These are phyloP conservation scores for Phycomyces nitens DNA, from an alignment of 192 early-diverging fungal species.

Conservation along the genomic window DNA sequence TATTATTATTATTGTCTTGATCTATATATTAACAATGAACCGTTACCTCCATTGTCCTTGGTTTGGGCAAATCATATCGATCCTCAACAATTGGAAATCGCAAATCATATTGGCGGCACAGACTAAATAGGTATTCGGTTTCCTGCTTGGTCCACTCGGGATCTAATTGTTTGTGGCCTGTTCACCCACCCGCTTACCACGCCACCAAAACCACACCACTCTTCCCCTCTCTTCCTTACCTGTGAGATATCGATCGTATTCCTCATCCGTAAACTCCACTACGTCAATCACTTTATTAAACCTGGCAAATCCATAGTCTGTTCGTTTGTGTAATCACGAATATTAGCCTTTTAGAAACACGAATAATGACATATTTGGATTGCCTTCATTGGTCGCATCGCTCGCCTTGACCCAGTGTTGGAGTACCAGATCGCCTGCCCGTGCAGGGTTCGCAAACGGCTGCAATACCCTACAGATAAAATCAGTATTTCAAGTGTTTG, in stretches of 20 bases:
- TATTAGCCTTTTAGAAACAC: no score
- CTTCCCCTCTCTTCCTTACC: constrained; percentile 24
- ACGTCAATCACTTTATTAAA: constrained; percentile 74
- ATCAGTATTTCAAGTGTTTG: no score
- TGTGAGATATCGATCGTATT: constrained; percentile 73
- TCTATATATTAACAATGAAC: no score
- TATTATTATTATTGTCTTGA: constrained; percentile 4
- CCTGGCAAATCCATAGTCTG: constrained; percentile 72
- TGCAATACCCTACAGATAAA: constrained; percentile 65
- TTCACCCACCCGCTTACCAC: background rate
- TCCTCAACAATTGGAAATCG: constrained; percentile 85
- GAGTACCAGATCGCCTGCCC: constrained; percentile 68
- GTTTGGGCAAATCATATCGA: constrained; percentile 63
- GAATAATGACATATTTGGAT: background rate
- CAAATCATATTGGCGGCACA: constrained; percentile 75
- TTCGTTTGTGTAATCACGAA: no score
- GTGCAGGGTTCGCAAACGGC: constrained; percentile 72
- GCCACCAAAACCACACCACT: background rate
- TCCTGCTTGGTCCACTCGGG: constrained; percentile 80
- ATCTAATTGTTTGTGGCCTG: constrained; percentile 31
- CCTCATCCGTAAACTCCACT: constrained; percentile 73
- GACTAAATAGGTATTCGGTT: constrained; percentile 76
- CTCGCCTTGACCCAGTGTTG: constrained; percentile 79
- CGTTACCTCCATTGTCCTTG: constrained; percentile 46
- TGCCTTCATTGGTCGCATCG: constrained; percentile 42